These are phyloP conservation scores for Saturnispora besseyi DNA, from an alignment of 805 yeast genomes.

Conservation along the genomic window DNA sequence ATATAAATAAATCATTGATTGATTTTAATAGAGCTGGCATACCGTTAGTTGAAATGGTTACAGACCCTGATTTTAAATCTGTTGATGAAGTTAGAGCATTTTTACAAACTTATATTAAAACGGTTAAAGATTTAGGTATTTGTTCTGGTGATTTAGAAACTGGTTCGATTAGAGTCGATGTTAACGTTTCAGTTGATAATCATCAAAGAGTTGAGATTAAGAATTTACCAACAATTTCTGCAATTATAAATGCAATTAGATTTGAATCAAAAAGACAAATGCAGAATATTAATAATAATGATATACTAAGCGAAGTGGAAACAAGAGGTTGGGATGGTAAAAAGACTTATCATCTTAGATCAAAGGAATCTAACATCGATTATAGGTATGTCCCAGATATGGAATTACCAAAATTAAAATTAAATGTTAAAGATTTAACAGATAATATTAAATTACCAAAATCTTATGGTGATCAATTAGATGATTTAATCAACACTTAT, in stretches of 20 bases:
- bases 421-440: constrained; percentile 36
- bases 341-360: constrained; percentile 56
- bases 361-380: constrained; percentile 75
- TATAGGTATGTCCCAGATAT: constrained; percentile 94
- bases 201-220: constrained; percentile 80
- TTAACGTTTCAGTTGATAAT: constrained; percentile 71
- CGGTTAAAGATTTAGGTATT: constrained; percentile 58
- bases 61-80: constrained; percentile 73
- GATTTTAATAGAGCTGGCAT: constrained; percentile 81
- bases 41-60: constrained; percentile 85
- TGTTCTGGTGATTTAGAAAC: constrained; percentile 89
- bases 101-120: constrained; percentile 67
- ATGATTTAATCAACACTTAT: constrained; percentile 43
- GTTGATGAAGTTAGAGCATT: constrained; percentile 67
- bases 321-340: constrained; percentile 92
- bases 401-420: constrained; percentile 56
- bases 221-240: constrained; percentile 76
- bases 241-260: constrained; percentile 66
- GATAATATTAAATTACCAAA: constrained; percentile 42
- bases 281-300: constrained; percentile 23
- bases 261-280: constrained; percentile 71
- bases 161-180: constrained; percentile 94
- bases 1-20: constrained; percentile 33
- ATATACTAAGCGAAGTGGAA: constrained; percentile 31
- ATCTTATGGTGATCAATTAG: constrained; percentile 53